Base-by-base conservation (phyloP, 768 basidiomycete species). In the Lentinus tigrinus region DNA sequence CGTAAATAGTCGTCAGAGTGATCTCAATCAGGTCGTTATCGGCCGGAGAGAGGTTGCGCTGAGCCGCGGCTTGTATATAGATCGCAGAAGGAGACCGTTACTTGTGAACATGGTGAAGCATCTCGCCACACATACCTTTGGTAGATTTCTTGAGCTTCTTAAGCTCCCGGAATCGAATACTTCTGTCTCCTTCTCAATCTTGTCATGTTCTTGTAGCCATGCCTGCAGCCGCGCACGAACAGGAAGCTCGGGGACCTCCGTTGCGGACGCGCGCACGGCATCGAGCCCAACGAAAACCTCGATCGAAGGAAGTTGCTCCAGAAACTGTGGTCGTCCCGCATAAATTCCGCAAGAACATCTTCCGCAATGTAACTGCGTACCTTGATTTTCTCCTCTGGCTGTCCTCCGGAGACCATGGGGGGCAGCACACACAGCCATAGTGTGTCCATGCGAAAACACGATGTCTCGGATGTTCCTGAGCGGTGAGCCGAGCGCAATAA, bases 1-100 rank as follows among this genome's bases (percentile, higher is more conserved):
- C 84, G 63, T 85, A 87, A 43, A 96, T 91, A 43, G 93, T 92
- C 65, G 88, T 91, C 60, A 96, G 77, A 5, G 93, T 93, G 58
- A 95, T 77, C 74, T 95, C 93, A 70, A 95, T 94, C 53, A 95
- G 78, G 72, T 96, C 94, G 42, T 93, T 95, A 69, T 95, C 94
- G 67, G 84, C 83, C 13, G 89, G 83, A 47, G 91, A 93, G 53
- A 96, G 76, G 72, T 93, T 90, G 58, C 91, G 83, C 72, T 93
- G 88, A 6, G 91, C 87, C 37, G 89, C 91, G 62, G 89, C 90
- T 92, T 64, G 7, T n/a, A n/a, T n/a, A 14, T 28, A 42, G 16
- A n/a, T n/a, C n/a, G n/a, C n/a, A n/a, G 31, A 43, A 10, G 34
- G 13, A 28, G 21, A 38, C 39, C 17, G 42, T 60, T 54, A 58